phyloP scores from a whole-genome alignment of 1,139 yeast species.

The Saccharomycopsis hybrid region DNA sequence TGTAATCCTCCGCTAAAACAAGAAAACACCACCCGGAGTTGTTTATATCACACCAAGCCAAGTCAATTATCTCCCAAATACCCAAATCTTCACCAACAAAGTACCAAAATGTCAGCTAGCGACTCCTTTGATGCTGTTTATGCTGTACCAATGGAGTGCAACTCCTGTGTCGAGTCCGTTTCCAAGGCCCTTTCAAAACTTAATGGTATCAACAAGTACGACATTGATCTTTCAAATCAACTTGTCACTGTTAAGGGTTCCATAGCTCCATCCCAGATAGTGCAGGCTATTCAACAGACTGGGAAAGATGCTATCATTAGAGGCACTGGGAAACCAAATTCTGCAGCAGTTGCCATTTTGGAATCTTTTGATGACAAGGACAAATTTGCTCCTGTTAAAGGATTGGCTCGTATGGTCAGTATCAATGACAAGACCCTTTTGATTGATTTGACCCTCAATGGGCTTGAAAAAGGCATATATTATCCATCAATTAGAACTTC shows the following conservation, averaged over 20 bases:
- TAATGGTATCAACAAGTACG: slow-evolving; percentile 40
- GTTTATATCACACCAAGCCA: no score
- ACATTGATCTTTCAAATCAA: slow-evolving; percentile 49
- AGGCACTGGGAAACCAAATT: slow-evolving; percentile 82
- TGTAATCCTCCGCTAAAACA: no score
- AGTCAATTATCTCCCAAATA: no score
- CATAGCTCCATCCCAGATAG: slow-evolving; percentile 63
- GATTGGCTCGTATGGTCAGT: slow-evolving; percentile 82
- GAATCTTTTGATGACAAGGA: slow-evolving; percentile 60
- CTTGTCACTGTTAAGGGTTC: slow-evolving; percentile 58
- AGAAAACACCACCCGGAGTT: no score
- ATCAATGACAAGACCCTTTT: slow-evolving; percentile 47
- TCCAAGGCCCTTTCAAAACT: slow-evolving; percentile 43
- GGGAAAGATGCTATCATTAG: slow-evolving; percentile 89
- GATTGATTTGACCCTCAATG: slow-evolving; percentile 74
- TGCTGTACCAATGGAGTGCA: slow-evolving; percentile 75
- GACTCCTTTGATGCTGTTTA: slow-evolving; percentile 39
- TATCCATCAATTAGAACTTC: slow-evolving; percentile 60
- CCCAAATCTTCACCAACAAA: background rate
- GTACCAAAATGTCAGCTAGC: background rate
- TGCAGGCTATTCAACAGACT: slow-evolving; percentile 55
- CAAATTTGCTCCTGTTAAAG: slow-evolving; percentile 59
- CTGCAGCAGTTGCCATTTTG: slow-evolving; percentile 87
- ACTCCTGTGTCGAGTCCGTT: slow-evolving; percentile 60
- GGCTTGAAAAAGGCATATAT: slow-evolving; percentile 57